phyloP scores from a whole-genome alignment of 352 stramenopile genomes.

The Phytopythium boreale region DNA sequence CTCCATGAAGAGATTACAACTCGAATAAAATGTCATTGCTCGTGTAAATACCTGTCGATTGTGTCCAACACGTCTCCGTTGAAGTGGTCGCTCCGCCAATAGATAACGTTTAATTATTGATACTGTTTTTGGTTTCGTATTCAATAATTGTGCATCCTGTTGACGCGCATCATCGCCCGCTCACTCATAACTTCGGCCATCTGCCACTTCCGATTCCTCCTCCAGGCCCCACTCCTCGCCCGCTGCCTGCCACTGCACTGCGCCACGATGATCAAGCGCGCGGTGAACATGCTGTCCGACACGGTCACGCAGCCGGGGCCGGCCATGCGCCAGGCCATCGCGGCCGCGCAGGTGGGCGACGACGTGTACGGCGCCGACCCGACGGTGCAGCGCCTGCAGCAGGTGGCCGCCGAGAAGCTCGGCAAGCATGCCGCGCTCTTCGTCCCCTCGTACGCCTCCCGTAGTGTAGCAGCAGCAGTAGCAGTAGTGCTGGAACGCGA shows the following conservation, averaged over 20 bases:
- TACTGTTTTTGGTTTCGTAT: no score
- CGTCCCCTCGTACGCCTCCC: slow-evolving; percentile 86
- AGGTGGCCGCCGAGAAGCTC: slow-evolving; percentile 89
- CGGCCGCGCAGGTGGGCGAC: slow-evolving; percentile 70
- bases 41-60: no score
- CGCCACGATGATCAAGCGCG: slow-evolving; percentile 17
- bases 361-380: slow-evolving; percentile 88
- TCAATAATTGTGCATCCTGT: neutral
- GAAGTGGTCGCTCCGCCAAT: no score
- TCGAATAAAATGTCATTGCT: neutral
- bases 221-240: no score
- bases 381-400: slow-evolving; percentile 92
- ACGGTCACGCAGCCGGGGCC: slow-evolving; percentile 94
- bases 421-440: slow-evolving; percentile 95
- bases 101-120: no score
- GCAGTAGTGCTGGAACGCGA: slow-evolving; percentile 1
- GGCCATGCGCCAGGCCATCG: slow-evolving; percentile 91
- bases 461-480: slow-evolving; percentile 4
- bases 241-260: no score
- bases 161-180: neutral
- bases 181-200: neutral
- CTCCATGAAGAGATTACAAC: no score
- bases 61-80: no score
- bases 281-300: slow-evolving; percentile 94
- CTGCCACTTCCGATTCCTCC: no score